phyloP scores from a whole-genome alignment of 2,329 filamentous ascomycete species.

The Gliomastix tumulicola region DNA sequence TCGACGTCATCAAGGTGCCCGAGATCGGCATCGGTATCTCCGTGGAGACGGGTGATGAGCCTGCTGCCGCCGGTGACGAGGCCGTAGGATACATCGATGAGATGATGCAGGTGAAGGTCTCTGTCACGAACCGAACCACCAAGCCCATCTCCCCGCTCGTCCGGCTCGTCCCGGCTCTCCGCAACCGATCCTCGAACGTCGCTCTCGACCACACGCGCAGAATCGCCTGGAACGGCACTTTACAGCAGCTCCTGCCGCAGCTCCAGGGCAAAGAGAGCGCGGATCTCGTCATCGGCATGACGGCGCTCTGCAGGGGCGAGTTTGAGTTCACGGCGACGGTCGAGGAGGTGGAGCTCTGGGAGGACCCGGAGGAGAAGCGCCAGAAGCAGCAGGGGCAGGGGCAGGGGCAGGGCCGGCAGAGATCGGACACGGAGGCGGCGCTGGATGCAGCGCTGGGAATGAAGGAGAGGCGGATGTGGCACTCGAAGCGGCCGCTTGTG shows the following conservation, averaged over 20 bases:
- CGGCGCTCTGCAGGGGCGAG: constrained; percentile 69
- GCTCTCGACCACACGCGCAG: constrained; percentile 78
- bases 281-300: constrained; percentile 61
- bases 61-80: constrained; percentile 9
- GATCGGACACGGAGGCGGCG: constrained; percentile 49
- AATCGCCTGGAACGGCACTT: constrained; percentile 75
- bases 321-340: constrained; percentile 77
- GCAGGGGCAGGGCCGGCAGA: constrained; percentile 28
- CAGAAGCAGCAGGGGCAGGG: no score
- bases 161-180: constrained; percentile 69
- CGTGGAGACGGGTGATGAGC: constrained; percentile 29
- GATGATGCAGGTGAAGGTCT: constrained; percentile 65
- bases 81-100: constrained; percentile 28
- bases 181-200: constrained; percentile 62
- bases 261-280: constrained; percentile 52
- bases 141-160: constrained; percentile 64
- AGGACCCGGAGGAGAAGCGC: constrained; percentile 17
- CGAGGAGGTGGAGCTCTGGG: constrained; percentile 65
- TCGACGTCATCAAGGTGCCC: constrained; percentile 74
- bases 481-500: constrained; percentile 49
- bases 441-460: constrained; percentile 52
- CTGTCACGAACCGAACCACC: constrained; percentile 65
- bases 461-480: constrained; percentile 58
- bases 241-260: constrained; percentile 66
- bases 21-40: constrained; percentile 64